Evolutionary conservation across 2,329 filamentous ascomycete genomes (phyloP).

Genomic region (Fusarium begoniae): DNA sequence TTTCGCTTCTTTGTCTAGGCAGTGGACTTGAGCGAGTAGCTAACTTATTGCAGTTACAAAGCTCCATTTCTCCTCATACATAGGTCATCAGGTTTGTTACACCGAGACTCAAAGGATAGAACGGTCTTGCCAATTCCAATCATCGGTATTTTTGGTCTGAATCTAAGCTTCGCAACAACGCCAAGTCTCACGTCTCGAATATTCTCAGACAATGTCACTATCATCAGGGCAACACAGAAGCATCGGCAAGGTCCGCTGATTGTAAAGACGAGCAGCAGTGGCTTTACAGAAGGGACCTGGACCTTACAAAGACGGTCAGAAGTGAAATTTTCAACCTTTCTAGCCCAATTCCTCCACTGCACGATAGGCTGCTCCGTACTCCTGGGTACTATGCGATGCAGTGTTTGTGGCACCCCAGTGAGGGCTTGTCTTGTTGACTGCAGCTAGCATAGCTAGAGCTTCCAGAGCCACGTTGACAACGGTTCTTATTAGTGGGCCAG

Average conservation of each 20-base stretch:
- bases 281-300: background rate
- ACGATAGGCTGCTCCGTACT: background rate
- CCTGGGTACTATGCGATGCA: constrained; percentile 8
- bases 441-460: constrained; percentile 1
- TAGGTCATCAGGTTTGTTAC: background rate
- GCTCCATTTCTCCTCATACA: constrained; percentile 1
- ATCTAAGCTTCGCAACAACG: constrained; percentile 4
- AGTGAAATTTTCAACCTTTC: constrained; percentile 2
- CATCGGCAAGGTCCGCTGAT: constrained; percentile 13
- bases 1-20: constrained; percentile 36
- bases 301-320: constrained; percentile 12
- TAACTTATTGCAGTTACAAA: constrained; percentile 20
- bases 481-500: constrained; percentile 23
- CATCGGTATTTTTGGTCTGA: constrained; percentile 6
- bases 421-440: constrained; percentile 15
- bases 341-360: constrained; percentile 17
- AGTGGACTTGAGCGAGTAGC: constrained; percentile 5
- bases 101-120: background rate
- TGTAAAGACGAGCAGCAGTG: constrained; percentile 16
- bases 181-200: constrained; percentile 28
- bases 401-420: constrained; percentile 16
- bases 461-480: constrained; percentile 33
- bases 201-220: constrained; percentile 14
- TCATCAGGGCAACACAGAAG: constrained; percentile 4
- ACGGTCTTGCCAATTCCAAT: constrained; percentile 10